A percentile compares a stretch with the other conserved stretches of the same genome.
These are phyloP conservation scores for Diaporthe helianthi DNA, from an alignment of 2,329 filamentous ascomycete species.

Conservation along the genomic window DNA sequence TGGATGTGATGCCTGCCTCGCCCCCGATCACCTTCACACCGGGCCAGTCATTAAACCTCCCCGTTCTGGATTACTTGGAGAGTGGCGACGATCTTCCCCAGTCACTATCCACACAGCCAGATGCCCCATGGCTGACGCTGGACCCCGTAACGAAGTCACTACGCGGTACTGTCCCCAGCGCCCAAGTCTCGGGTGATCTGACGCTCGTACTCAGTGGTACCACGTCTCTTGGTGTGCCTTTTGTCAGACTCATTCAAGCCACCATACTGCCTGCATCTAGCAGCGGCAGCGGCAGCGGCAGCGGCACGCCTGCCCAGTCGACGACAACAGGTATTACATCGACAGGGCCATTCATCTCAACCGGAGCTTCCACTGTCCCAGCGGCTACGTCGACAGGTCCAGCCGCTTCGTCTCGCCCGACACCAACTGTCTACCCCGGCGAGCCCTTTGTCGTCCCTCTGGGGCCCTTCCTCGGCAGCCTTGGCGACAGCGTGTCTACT, in stretches of 20 bases:
- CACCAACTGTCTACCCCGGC: background rate
- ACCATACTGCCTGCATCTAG: background rate
- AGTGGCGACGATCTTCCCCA: background rate
- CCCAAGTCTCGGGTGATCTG: background rate
- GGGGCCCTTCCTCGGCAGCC: background rate
- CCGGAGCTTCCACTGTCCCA: background rate
- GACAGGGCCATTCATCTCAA: background rate
- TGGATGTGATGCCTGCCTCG: background rate
- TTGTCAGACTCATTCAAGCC: background rate
- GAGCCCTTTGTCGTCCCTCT: background rate
- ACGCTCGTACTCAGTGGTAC: background rate
- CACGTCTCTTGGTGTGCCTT: background rate
- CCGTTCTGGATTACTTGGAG: background rate
- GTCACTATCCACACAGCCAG: background rate
- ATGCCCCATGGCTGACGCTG: background rate
- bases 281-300: background rate
- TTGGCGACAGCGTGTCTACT: background rate
- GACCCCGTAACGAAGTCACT: background rate
- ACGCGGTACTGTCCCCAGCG: background rate
- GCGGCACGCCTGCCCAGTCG: background rate
- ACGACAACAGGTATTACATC: no score
- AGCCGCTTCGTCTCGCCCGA: background rate
- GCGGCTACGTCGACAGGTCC: background rate
- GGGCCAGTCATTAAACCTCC: background rate
- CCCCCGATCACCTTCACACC: background rate